Base-by-base conservation (phyloP, 225 moss, liverwort and hornwort species). In the Sphagnum tenellum region DNA sequence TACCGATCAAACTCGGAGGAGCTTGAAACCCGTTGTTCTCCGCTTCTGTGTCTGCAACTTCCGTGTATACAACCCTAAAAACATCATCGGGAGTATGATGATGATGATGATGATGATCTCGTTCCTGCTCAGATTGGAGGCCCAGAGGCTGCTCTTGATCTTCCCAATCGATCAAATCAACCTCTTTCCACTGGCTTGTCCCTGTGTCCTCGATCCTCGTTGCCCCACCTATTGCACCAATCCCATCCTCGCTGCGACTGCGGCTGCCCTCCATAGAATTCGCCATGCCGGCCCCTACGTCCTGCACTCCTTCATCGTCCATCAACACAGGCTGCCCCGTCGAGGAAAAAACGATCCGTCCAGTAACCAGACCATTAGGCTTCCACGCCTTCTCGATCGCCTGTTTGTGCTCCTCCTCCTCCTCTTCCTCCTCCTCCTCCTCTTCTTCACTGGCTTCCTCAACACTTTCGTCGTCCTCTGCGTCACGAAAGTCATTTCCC, bases 221-320 rank as follows among this genome's bases (percentile, higher is more conserved):
- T 29, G 83, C 83, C 45, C 79, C 79, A 11, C 83, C 83, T n/a
- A 83, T 79, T 4, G 79, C 79, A 44, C 79, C 79, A 65, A 83
- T 61, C 65, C 79, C 83, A 67, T 83, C 83, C 63, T 83, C 79
- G 44, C 83, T 83, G 49, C 83, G 79, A 67, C 83, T 83, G 45
- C 83, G 76, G 55, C 83, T 83, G 7, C 83, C 83, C 3, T 83
- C 83, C 65, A 83, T 77, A 10, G 79, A 75, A 4, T 78, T 70
- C 44, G 60, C 78, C 8, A 65, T 54, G n/a, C 62, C 46, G 6
- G n/a, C 9, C 63, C 49, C 49, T 47, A 64, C 13, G 9, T 50
- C 63, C 12, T 45, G 12, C 12, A 14, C 57, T 58, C 12, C 57
- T 29, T 29, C 29, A 58, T 58, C 57, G 12, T 58, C 12, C 0